Evolutionary conservation across 768 basidiomycete species (phyloP), one percentile per base, ranked within the genome.

Genomic region (Pleurotus eryngii): DNA sequence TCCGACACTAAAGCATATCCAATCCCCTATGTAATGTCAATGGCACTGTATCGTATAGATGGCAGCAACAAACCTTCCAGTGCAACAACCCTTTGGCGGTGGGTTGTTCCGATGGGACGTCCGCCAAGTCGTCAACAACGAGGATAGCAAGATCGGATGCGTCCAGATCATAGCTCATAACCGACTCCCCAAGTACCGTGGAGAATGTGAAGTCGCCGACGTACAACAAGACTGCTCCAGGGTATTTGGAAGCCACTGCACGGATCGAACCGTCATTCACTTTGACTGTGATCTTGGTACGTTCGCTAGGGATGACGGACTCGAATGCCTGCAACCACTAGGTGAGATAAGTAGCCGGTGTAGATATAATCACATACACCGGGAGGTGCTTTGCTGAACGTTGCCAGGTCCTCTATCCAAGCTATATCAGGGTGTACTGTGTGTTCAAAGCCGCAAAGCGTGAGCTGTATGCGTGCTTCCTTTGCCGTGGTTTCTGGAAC

Each of bases 241-340:
- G 75, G 62, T 87, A 73, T 0, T 67, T 79, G 1, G 82, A 81
- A 1, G 87, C 81, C 18, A 82, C 73, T 1, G 82, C 58, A 49
- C 85, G 84, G 9, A 91, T 63, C 0, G 91, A 89, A 8, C 85
- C 81, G 63, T 95, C 88, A 15, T 74, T 58, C 18, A 94, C 64
- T 60, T 79, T 81, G 35, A 95, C 59, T n/a, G 78, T 74, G 22
- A 98, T 71, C 9, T 77, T 75, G 5, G 94, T 98, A 43, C 88
- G 74, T 67, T 98, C 97, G 56, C 81, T 93, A 1, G 97, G 97
- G 14, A 94, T 84, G 11, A 97, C 94, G 20, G 92, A 81, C 69
- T 95, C 95, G 65, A 99, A 99, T 0, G 90, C 89, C 94, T 77
- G 49, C 30, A 5, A 35, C 8, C 30, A 11, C 30, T 35, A 35